These are phyloP conservation scores for Kodamaea ohmeri DNA, from an alignment of 1,139 yeast species.

Conservation along the genomic window DNA sequence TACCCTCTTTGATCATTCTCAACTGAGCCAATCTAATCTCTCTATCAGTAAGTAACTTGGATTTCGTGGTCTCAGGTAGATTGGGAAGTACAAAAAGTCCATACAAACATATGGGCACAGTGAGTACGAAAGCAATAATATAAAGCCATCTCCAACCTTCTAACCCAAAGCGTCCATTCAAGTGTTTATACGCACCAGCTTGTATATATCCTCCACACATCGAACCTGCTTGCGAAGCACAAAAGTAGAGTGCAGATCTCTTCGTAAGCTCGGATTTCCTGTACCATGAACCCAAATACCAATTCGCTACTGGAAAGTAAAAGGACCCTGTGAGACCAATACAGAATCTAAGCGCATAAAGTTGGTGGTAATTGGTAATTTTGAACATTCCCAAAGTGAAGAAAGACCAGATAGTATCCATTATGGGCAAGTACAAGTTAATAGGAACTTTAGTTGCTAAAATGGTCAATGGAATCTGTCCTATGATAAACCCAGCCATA, in stretches of 20 bases:
- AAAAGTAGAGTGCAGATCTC: constrained; percentile 20
- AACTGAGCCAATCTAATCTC: constrained; percentile 18
- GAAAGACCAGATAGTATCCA: constrained; percentile 18
- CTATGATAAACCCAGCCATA: constrained; percentile 55
- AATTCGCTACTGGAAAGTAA: constrained; percentile 16
- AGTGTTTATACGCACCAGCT: constrained; percentile 33
- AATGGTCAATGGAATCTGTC: constrained; percentile 25
- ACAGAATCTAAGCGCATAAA: constrained; percentile 20
- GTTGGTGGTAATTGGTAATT: constrained; percentile 18
- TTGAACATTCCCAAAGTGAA: constrained; percentile 19
- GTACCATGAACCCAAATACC: constrained; percentile 18
- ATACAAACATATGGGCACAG: constrained; percentile 38
- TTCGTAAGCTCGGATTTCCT: constrained; percentile 19
- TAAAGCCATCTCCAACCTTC: constrained; percentile 43
- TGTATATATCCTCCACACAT: constrained; percentile 35
- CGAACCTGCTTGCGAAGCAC: constrained; percentile 19
- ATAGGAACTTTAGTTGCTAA: constrained; percentile 12
- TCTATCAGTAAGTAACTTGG: constrained; percentile 11
- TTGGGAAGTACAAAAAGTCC: constrained; percentile 20
- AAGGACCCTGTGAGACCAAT: constrained; percentile 18
- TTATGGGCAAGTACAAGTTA: constrained; percentile 16
- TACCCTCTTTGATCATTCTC: constrained; percentile 17
- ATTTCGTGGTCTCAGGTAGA: constrained; percentile 16
- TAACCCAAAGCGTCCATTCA: constrained; percentile 31
- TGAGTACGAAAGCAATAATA: constrained; percentile 35